Conservation (phyloP, 768 basidiomycete genomes). For the Xerocomellus intermedius region DNA sequence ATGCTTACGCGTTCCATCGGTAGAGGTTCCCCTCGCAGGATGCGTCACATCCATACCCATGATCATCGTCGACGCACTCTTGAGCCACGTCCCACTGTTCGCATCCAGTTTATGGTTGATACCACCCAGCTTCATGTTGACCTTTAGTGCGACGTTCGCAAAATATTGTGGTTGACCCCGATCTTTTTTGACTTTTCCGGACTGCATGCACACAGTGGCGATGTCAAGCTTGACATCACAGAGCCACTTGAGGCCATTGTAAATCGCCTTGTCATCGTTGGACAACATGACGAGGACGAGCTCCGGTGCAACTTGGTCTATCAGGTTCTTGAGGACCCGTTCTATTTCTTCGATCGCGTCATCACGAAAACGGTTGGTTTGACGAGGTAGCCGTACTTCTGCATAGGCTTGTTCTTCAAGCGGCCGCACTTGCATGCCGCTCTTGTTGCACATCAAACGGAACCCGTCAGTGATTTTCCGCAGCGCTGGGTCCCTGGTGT, state of each 20-base stretch:
- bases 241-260: constrained; percentile 49
- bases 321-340: background rate
- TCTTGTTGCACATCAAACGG: constrained; percentile 55
- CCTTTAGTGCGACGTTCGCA: constrained; percentile 55
- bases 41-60: constrained; percentile 72
- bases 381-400: constrained; percentile 45
- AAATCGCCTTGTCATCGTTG: constrained; percentile 45
- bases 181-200: constrained; percentile 50
- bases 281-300: constrained; percentile 47
- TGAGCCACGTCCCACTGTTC: constrained; percentile 40
- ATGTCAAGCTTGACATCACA: constrained; percentile 49
- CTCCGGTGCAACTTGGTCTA: constrained; percentile 1
- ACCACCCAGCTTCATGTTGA: constrained; percentile 57
- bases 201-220: constrained; percentile 70
- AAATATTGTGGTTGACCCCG: constrained; percentile 55
- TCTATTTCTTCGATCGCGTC: constrained; percentile 40
- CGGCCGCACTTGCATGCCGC: constrained; percentile 54
- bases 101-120: constrained; percentile 48
- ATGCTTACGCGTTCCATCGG: constrained; percentile 41
- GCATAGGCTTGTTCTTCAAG: constrained; percentile 29
- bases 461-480: constrained; percentile 47
- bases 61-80: constrained; percentile 46
- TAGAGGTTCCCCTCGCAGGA: constrained; percentile 59
- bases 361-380: constrained; percentile 50
- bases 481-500: constrained; percentile 49